phyloP scores from a whole-genome alignment of 768 basidiomycete genomes.

The Cystobasidium onofrii region DNA sequence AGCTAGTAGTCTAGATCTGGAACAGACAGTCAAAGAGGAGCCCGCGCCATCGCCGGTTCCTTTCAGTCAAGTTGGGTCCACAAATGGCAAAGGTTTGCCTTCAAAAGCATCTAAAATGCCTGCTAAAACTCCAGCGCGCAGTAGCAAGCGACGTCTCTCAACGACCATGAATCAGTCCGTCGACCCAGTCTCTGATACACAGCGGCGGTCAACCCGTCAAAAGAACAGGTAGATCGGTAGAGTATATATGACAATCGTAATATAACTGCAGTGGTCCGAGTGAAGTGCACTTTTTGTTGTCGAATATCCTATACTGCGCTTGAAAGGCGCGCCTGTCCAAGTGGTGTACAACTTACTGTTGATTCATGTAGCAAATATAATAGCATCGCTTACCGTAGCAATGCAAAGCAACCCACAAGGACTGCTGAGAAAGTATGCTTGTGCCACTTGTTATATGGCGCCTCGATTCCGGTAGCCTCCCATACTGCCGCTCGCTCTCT shows the following conservation, averaged over 20 bases:
- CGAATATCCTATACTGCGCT: not conserved
- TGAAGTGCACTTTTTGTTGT: not conserved
- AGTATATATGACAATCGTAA: not conserved
- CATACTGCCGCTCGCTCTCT: too few relatives aligned
- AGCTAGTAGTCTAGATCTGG: not conserved
- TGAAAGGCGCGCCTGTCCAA: not conserved
- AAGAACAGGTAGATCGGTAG: not conserved
- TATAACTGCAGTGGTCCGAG: not conserved
- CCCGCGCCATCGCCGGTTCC: not conserved
- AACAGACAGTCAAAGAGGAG: not conserved
- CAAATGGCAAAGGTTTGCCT: not conserved
- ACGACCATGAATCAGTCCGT: not conserved
- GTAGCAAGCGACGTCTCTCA: conserved; percentile 7
- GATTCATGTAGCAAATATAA: not conserved
- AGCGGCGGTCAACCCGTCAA: not conserved
- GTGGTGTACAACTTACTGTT: not conserved
- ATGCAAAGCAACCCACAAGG: too few relatives aligned
- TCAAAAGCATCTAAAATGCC: not conserved
- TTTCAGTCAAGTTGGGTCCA: not conserved
- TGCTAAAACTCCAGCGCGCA: not conserved
- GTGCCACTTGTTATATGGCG: too few relatives aligned
- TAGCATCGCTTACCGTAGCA: not conserved
- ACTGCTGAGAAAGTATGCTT: too few relatives aligned
- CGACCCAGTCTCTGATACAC: not conserved
- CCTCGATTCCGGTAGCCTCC: too few relatives aligned